A percentile compares a stretch with the other conserved stretches of the same genome.
Evolutionary conservation across 1,139 yeast genomes (phyloP).

Genomic region (Debaryomyces sp.): DNA sequence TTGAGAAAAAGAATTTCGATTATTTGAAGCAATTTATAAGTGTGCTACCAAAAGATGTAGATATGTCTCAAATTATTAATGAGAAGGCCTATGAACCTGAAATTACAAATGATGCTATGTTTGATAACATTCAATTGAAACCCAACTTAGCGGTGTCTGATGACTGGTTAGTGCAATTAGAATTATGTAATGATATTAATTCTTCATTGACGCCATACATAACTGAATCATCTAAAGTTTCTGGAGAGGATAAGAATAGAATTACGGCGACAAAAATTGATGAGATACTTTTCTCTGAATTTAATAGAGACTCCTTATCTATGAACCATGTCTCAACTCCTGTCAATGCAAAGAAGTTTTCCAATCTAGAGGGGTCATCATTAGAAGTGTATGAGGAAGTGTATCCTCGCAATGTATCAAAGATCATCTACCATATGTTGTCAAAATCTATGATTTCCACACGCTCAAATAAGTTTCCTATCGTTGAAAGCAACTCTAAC

Average conservation of each 20-base stretch:
- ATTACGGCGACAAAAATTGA: slow-evolving; percentile 43
- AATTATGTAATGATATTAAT: slow-evolving; percentile 54
- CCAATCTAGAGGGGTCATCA: slow-evolving; percentile 10
- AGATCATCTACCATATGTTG: slow-evolving; percentile 23
- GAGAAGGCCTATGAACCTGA: slow-evolving; percentile 76
- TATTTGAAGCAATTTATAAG: slow-evolving; percentile 40
- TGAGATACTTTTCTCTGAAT: slow-evolving; percentile 56
- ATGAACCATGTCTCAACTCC: slow-evolving; percentile 28
- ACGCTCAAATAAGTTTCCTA: slow-evolving; percentile 32
- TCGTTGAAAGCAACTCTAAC: slow-evolving; percentile 20
- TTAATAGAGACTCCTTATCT: slow-evolving; percentile 30
- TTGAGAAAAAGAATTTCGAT: slow-evolving; percentile 25
- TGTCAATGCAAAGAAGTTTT: slow-evolving; percentile 16
- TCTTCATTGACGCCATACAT: slow-evolving; percentile 47
- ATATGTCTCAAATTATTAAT: slow-evolving; percentile 47
- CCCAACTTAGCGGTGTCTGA: slow-evolving; percentile 52
- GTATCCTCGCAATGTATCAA: slow-evolving; percentile 22
- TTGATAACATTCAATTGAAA: slow-evolving; percentile 32
- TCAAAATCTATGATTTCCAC: slow-evolving; percentile 20
- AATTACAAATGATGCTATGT: slow-evolving; percentile 33
- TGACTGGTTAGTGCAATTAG: slow-evolving; percentile 67
- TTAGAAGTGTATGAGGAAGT: slow-evolving; percentile 15
- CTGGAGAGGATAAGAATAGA: slow-evolving; percentile 16
- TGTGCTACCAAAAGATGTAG: slow-evolving; percentile 32
- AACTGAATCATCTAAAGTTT: slow-evolving; percentile 11